These are phyloP conservation scores for Podosphaera fusca DNA, from an alignment of 2,329 filamentous ascomycete genomes.

Conservation along the genomic window DNA sequence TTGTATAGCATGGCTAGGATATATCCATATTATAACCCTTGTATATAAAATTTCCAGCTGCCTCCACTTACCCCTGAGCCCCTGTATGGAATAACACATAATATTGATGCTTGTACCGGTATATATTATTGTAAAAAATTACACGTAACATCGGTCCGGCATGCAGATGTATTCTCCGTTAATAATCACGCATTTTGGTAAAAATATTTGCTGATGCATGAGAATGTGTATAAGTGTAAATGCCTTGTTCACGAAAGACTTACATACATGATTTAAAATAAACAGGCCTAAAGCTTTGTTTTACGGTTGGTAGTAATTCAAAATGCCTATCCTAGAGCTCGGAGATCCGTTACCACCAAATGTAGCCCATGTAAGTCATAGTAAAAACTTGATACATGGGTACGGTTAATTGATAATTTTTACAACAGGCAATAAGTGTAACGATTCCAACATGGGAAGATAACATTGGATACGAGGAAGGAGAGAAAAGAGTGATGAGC, in stretches of 20 bases:
- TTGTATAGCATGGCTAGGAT: too few species aligned
- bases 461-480: constrained; percentile 87
- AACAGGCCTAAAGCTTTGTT: not conserved
- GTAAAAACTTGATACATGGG: not conserved
- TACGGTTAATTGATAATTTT: not conserved
- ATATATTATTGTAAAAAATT: too few species aligned
- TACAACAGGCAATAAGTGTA: constrained; percentile 73
- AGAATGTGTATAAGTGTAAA: not conserved
- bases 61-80: too few species aligned
- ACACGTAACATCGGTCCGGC: too few species aligned
- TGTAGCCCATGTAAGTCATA: constrained; percentile 16
- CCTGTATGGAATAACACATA: too few species aligned
- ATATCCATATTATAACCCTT: too few species aligned
- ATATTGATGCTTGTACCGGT: too few species aligned
- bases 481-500: constrained; percentile 61
- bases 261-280: not conserved
- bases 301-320: not conserved
- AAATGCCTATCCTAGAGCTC: constrained; percentile 15
- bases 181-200: not conserved
- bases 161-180: too few species aligned
- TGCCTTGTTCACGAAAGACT: not conserved
- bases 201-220: not conserved
- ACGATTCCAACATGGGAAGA: constrained; percentile 82
- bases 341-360: constrained; percentile 17
- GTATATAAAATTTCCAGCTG: too few species aligned